Conservation (phyloP, 208 protist species). For the Trypanosoma conorhini region DNA sequence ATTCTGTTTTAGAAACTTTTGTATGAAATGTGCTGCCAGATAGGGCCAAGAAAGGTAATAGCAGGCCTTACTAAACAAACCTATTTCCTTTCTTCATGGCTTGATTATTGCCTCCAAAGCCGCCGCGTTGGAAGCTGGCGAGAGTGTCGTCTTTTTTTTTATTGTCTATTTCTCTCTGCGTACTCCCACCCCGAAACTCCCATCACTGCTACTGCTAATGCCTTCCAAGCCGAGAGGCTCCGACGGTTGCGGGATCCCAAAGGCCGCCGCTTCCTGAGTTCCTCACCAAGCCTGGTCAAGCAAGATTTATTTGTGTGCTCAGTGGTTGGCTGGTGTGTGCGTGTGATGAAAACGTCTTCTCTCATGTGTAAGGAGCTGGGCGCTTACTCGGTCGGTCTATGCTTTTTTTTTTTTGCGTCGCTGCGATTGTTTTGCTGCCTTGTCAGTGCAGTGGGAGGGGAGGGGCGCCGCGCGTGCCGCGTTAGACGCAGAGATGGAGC, state of each 20-base stretch:
- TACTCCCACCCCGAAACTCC: neutral
- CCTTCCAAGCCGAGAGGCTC: neutral
- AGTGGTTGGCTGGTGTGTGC: too few relatives aligned
- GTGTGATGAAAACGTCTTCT: constrained; percentile 28
- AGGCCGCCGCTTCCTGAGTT: too few relatives aligned
- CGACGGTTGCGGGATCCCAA: constrained; percentile 15
- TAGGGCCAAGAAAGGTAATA: neutral
- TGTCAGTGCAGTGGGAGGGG: neutral
- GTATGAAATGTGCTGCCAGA: neutral
- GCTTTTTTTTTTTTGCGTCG: constrained; percentile 3
- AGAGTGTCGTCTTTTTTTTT: neutral
- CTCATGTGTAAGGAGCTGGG: neutral
- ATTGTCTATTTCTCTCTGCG: neutral
- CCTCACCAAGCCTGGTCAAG: too few relatives aligned
- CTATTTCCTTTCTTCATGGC: neutral
- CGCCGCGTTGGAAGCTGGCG: neutral
- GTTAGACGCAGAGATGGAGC: neutral
- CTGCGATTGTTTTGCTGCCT: neutral
- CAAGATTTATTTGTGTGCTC: too few relatives aligned
- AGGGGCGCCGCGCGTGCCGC: too few relatives aligned
- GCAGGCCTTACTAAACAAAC: neutral
- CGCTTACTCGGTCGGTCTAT: too few relatives aligned
- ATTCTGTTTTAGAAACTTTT: neutral
- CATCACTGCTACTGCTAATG: neutral
- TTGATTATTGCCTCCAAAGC: neutral